phyloP scores from a whole-genome alignment of 1,284 basidiomycete species.

The Paramarasmius palmivorus region DNA sequence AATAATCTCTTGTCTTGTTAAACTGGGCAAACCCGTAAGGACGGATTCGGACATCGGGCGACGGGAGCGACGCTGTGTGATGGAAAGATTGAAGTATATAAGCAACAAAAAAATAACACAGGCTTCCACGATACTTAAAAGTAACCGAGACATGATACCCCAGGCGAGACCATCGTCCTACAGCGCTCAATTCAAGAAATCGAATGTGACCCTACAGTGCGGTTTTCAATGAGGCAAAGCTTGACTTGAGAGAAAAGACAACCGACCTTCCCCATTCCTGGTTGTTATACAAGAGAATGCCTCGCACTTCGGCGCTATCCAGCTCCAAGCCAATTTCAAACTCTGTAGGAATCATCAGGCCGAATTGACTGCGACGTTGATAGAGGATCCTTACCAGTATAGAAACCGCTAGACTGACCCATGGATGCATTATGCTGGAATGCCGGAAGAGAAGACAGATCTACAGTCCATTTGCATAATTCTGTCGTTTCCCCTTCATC shows the following conservation, averaged over 20 bases:
- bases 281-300: conserved; percentile 68
- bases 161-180: too few relatives aligned
- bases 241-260: too few relatives aligned
- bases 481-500: conserved; percentile 78
- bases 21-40: too few relatives aligned
- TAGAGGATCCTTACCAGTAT: conserved; percentile 58
- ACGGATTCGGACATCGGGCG: too few relatives aligned
- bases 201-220: conserved; percentile 50
- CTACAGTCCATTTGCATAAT: conserved; percentile 85
- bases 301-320: conserved; percentile 80
- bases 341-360: conserved; percentile 40
- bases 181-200: conserved; percentile 44
- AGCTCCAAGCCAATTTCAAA: conserved; percentile 80
- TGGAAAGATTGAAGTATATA: background rate
- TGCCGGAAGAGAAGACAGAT: conserved; percentile 71
- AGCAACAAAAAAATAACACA: background rate
- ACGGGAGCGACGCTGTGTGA: too few relatives aligned
- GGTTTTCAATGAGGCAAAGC: conserved; percentile 22
- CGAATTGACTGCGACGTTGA: background rate
- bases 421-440: conserved; percentile 67
- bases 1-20: background rate
- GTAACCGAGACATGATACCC: too few relatives aligned
- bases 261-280: conserved; percentile 78
- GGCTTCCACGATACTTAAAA: too few relatives aligned
- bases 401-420: conserved; percentile 64